phyloP scores from a whole-genome alignment of 2,329 filamentous ascomycete species.

The Mollisia scopiformis region DNA sequence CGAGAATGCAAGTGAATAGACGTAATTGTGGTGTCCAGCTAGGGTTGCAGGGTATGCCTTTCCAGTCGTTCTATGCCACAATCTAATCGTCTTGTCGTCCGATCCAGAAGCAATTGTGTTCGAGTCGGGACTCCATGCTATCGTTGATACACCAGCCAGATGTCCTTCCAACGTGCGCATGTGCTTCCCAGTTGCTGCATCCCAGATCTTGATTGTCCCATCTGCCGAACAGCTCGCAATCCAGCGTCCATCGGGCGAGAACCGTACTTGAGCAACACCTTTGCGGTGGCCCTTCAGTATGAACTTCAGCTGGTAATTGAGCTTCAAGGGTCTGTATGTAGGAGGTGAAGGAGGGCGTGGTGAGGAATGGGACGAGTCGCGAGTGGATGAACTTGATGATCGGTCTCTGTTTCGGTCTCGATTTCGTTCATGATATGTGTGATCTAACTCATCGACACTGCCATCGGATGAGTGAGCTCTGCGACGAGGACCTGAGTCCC shows the following conservation, averaged over 20 bases:
- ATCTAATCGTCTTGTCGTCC: constrained; percentile 92
- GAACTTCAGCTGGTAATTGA: constrained; percentile 59
- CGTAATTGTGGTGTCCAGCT: constrained; percentile 92
- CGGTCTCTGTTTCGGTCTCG: constrained; percentile 24
- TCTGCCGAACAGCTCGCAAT: constrained; percentile 92
- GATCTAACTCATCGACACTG: constrained; percentile 34
- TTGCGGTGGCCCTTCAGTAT: constrained; percentile 77
- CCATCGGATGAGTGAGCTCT: constrained; percentile 31
- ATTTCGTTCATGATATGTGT: constrained; percentile 28
- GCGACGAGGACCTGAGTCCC: constrained; percentile 25
- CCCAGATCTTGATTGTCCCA: constrained; percentile 90
- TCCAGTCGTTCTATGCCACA: constrained; percentile 79
- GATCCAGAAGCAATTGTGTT: constrained; percentile 86
- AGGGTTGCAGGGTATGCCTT: constrained; percentile 59
- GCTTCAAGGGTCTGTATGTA: constrained; percentile 28
- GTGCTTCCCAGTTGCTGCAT: constrained; percentile 74
- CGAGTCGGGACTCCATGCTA: constrained; percentile 93
- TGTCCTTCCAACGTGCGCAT: constrained; percentile 92
- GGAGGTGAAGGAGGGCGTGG: constrained; percentile 25
- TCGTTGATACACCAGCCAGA: constrained; percentile 86
- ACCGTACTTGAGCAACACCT: constrained; percentile 82
- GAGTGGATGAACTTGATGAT: constrained; percentile 29
- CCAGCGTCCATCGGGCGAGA: constrained; percentile 88
- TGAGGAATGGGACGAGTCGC: constrained; percentile 30
- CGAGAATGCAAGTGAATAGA: constrained; percentile 93